Evolutionary conservation across 371 early-diverging fungal genomes (phyloP).

Genomic region (Mucor sp.): DNA sequence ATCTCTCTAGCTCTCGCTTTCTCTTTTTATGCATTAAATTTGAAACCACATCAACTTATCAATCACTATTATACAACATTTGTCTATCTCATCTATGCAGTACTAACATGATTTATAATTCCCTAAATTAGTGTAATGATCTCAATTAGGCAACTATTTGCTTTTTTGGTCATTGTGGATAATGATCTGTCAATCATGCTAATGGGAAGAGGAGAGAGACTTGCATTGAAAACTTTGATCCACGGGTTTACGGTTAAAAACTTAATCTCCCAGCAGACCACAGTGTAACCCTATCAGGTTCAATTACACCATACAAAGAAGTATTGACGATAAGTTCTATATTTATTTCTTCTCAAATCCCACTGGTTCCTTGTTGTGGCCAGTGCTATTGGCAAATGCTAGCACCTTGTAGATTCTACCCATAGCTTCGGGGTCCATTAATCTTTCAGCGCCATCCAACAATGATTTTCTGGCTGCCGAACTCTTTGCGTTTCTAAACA

Average conservation of each 20-base stretch:
- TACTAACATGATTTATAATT: background rate
- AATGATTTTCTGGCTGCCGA: conserved; percentile 58
- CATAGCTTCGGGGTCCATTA: conserved; percentile 76
- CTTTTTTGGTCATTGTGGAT: background rate
- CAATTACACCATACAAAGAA: background rate
- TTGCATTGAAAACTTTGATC: background rate
- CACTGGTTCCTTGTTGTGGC: conserved; percentile 4
- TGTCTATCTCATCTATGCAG: background rate
- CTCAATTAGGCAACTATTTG: background rate
- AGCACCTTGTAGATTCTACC: conserved; percentile 81
- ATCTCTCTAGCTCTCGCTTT: too few species aligned
- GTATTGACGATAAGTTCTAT: background rate
- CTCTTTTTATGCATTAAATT: too few species aligned
- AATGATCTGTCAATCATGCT: background rate
- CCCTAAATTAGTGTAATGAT: background rate
- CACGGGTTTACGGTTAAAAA: too few species aligned
- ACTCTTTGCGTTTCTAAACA: conserved; percentile 64
- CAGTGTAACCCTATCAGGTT: background rate
- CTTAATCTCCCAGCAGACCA: too few species aligned
- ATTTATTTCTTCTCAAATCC: conserved; percentile 14
- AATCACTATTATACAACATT: background rate
- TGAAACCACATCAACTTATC: background rate
- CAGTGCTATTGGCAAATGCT: conserved; percentile 55
- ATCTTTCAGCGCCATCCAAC: conserved; percentile 71
- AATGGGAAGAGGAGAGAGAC: too few species aligned